These are phyloP conservation scores for Mucor piriformis DNA, from an alignment of 371 early-diverging fungal genomes.

Conservation along the genomic window DNA sequence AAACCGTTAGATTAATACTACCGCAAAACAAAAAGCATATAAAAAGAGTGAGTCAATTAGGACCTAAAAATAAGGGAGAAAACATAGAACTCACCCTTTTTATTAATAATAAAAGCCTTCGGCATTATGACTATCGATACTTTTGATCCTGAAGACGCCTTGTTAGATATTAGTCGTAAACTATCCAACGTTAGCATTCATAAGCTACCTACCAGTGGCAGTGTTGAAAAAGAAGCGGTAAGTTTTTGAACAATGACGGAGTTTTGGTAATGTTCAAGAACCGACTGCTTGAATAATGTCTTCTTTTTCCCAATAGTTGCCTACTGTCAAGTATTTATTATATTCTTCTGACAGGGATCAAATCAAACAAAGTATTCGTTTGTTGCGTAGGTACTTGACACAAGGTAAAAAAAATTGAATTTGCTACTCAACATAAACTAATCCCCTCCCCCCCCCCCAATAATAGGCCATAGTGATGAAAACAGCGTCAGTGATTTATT, in stretches of 20 bases:
- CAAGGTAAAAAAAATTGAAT: slow-evolving; percentile 29
- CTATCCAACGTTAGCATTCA: slow-evolving; percentile 42
- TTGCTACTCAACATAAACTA: too few relatives aligned
- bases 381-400: slow-evolving; percentile 44
- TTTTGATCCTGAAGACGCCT: slow-evolving; percentile 39
- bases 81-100: too few relatives aligned
- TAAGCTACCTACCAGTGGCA: slow-evolving; percentile 24
- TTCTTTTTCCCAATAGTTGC: slow-evolving; percentile 8
- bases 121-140: slow-evolving; percentile 54
- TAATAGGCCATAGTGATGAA: slow-evolving; percentile 23
- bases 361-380: slow-evolving; percentile 30
- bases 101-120: too few relatives aligned
- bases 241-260: slow-evolving; percentile 5
- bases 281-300: slow-evolving; percentile 12
- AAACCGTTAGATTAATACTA: background rate
- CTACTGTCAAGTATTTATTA: slow-evolving; percentile 25
- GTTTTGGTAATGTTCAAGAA: slow-evolving; percentile 10
- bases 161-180: slow-evolving; percentile 47
- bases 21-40: too few relatives aligned
- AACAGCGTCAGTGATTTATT: slow-evolving; percentile 36
- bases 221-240: slow-evolving; percentile 30
- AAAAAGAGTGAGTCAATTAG: too few relatives aligned
- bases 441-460: too few relatives aligned
- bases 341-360: slow-evolving; percentile 25
- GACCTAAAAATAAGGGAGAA: too few relatives aligned